These are phyloP conservation scores for Xerocomus spinulosus DNA, from an alignment of 768 basidiomycete genomes.

Conservation along the genomic window DNA sequence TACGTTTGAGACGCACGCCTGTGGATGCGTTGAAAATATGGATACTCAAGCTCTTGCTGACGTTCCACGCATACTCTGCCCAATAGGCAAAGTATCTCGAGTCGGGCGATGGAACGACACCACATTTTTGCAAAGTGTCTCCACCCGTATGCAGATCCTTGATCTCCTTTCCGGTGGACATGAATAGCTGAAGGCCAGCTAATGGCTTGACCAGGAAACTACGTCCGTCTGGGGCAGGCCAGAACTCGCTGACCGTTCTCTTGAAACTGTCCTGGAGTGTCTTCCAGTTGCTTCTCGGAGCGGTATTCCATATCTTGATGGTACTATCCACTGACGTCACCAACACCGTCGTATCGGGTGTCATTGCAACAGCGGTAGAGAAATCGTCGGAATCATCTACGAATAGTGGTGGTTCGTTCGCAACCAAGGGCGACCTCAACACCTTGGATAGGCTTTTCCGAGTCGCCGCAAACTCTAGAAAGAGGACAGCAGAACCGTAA, in stretches of 20 bases:
- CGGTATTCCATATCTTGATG: slow-evolving; percentile 14
- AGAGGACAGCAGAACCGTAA: not conserved
- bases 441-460: slow-evolving; percentile 5
- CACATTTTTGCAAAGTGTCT: not conserved
- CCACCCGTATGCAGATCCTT: slow-evolving; percentile 13
- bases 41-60: slow-evolving; percentile 13
- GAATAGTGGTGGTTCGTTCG: slow-evolving; percentile 8
- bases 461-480: not conserved
- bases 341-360: slow-evolving; percentile 6
- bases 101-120: slow-evolving; percentile 11
- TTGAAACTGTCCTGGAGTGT: not conserved
- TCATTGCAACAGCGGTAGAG: slow-evolving; percentile 6
- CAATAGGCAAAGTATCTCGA: slow-evolving; percentile 18
- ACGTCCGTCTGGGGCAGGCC: slow-evolving; percentile 11
- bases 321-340: slow-evolving; percentile 6
- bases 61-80: slow-evolving; percentile 16
- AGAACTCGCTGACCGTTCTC: not conserved
- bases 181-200: slow-evolving; percentile 6
- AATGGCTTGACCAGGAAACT: slow-evolving; percentile 10
- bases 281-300: slow-evolving; percentile 7
- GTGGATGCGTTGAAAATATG: slow-evolving; percentile 14
- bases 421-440: slow-evolving; percentile 1
- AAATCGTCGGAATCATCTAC: not conserved
- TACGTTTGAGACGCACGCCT: slow-evolving; percentile 13
- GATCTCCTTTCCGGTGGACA: not conserved